A percentile compares a stretch with the other conserved stretches of the same genome.
phyloP scores from a whole-genome alignment of 2,329 filamentous ascomycete genomes.

The Exserohilum turcica region DNA sequence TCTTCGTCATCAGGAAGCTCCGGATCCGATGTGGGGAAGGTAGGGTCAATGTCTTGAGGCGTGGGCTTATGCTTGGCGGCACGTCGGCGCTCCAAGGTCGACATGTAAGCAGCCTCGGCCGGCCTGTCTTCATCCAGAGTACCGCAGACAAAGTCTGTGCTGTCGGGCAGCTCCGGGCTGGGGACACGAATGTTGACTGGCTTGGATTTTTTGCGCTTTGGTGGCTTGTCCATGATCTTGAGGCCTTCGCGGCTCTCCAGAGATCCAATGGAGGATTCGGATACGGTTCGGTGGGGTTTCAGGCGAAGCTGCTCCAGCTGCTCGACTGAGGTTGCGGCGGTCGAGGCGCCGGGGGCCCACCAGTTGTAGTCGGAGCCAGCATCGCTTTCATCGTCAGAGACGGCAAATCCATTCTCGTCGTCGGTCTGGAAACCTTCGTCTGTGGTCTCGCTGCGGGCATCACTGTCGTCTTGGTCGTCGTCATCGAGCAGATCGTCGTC shows the following conservation, averaged over 20 bases:
- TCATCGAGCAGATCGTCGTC: constrained; percentile 54
- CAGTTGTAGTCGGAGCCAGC: constrained; percentile 68
- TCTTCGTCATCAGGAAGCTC: constrained; percentile 79
- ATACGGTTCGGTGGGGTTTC: constrained; percentile 53
- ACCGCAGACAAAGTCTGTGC: constrained; percentile 98
- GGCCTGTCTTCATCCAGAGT: constrained; percentile 95
- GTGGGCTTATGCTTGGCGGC: constrained; percentile 79
- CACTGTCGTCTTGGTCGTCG: constrained; percentile 54
- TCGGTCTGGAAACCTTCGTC: constrained; percentile 81
- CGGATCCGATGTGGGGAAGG: constrained; percentile 91
- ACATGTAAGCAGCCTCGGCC: constrained; percentile 90
- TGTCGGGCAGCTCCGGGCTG: constrained; percentile 88
- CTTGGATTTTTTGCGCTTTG: constrained; percentile 54
- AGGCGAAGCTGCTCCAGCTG: constrained; percentile 56
- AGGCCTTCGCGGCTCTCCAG: constrained; percentile 46
- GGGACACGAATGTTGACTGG: constrained; percentile 63
- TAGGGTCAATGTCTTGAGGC: constrained; percentile 91
- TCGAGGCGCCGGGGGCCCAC: constrained; percentile 61
- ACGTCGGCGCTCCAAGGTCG: constrained; percentile 79
- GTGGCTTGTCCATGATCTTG: constrained; percentile 33
- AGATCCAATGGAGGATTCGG: constrained; percentile 62
- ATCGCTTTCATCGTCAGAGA: constrained; percentile 70
- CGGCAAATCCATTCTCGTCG: constrained; percentile 73
- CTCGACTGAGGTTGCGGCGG: constrained; percentile 59
- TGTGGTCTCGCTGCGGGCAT: constrained; percentile 47